Base-by-base conservation (phyloP, 192 early-diverging fungal genomes). In the Phycomyces blakesleeanus region DNA sequence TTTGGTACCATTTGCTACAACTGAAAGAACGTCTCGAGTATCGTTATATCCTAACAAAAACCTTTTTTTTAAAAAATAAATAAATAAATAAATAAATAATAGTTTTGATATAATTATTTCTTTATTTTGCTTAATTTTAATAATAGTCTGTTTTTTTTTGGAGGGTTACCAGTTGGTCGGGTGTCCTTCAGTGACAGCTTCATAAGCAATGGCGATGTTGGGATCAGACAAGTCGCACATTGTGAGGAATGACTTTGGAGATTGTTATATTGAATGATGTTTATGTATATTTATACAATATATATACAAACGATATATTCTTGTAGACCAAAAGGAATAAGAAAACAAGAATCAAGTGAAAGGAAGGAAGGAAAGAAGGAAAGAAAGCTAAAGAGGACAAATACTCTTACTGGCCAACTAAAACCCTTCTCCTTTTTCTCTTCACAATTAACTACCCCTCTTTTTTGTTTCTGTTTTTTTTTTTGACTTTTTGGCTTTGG, bases 151-250 rank as follows among this genome's bases (percentile, higher is more conserved):
- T 26, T 22, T 26, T 18, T 38, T 16, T 39, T 50, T 29, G 25
- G 60, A 5, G 2, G 29, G 29, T 34, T 76, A 87, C 85, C 85
- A 87, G 70, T 87, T 78, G 51, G 81, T 86, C 18, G 66, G 71
- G 12, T 78, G 61, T 40, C 78, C 81, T 27, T 72, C 63, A 37
- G 79, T 66, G 57, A 87, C 80, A 57, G 74, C 78, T n/a, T 79
- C 69, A 68, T 87, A 87, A 29, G 83, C 78, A 64, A 75, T 64
- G 42, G 76, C 61, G 61, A 84, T 87, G 44, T 55, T 70, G 56
- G 83, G 76, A 69, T 87, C 83, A 68, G 78, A 76, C 60, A 87
- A 71, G 71, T 87, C 83, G 75, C 85, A 87, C 67, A 69, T 69
- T 55, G 21, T 51, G 53, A 53, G n/a, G n/a, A n/a, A n/a, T 14